A percentile compares a stretch with the other conserved stretches of the same genome.
Evolutionary conservation across 2,329 filamentous ascomycete species (phyloP).

Genomic region (Hypoxylon sp.): DNA sequence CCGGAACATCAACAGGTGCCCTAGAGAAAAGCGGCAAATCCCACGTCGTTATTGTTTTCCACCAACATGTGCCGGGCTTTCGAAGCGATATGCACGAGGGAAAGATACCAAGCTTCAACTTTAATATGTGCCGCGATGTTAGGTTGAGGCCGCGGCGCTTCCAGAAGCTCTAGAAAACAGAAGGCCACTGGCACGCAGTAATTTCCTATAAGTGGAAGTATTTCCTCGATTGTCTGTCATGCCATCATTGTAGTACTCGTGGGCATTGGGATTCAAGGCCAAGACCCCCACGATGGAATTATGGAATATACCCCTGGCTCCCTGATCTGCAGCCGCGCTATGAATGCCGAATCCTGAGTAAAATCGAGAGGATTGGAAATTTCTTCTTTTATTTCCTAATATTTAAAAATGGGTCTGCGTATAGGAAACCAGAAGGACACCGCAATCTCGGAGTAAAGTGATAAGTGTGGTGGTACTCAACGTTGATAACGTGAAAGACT

Average conservation of each 20-base stretch:
- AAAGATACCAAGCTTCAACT: conserved; percentile 26
- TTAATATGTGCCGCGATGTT: conserved; percentile 17
- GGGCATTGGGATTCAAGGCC: conserved; percentile 8
- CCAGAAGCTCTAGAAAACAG: conserved; percentile 37
- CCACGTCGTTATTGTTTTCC: conserved; percentile 18
- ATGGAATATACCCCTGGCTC: conserved; percentile 32
- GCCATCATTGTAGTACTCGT: conserved; percentile 17
- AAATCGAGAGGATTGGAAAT: conserved; percentile 12
- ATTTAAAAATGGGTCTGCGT: conserved; percentile 20
- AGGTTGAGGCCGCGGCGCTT: conserved; percentile 29
- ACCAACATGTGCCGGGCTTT: conserved; percentile 7
- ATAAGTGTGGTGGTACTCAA: conserved; percentile 6
- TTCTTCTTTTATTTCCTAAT: conserved; percentile 20
- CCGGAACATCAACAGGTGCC: conserved; percentile 14
- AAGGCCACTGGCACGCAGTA: conserved; percentile 7
- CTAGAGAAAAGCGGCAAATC: conserved; percentile 33
- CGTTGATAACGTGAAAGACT: conserved; percentile 16
- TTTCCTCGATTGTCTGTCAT: conserved; percentile 11
- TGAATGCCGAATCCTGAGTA: conserved; percentile 23
- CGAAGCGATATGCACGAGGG: conserved; percentile 13
- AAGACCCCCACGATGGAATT: conserved; percentile 7
- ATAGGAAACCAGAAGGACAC: conserved; percentile 18
- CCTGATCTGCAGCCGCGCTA: conserved; percentile 30
- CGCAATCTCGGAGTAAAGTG: conserved; percentile 26
- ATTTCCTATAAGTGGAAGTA: conserved; percentile 17